phyloP scores from a whole-genome alignment of 495 filamentous ascomycete species.

The Niebla homalea region DNA sequence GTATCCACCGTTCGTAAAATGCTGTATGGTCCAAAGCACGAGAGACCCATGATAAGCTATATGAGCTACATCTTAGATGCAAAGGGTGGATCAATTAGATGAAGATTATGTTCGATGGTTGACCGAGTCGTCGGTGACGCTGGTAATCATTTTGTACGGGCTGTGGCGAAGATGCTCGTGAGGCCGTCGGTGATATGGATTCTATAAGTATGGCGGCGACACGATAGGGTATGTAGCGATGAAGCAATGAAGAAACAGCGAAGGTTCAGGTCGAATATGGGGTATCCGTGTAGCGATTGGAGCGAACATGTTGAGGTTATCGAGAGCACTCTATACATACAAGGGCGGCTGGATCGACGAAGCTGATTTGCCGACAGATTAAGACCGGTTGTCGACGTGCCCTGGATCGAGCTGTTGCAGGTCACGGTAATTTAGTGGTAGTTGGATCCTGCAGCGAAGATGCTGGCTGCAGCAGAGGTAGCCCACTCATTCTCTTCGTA shows the following conservation, averaged over 20 bases:
- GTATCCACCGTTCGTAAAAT: too few species aligned
- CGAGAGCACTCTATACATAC: not conserved
- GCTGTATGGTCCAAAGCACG: too few species aligned
- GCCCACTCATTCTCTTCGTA: constrained; percentile 86
- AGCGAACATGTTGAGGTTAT: not conserved
- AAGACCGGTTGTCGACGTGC: not conserved
- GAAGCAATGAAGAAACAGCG: constrained; percentile 12
- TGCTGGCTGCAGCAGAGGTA: constrained; percentile 62
- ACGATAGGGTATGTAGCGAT: too few species aligned
- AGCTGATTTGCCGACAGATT: not conserved
- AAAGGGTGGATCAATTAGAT: too few species aligned
- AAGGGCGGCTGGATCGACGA: not conserved
- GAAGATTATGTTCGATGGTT: too few species aligned
- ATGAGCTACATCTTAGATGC: too few species aligned
- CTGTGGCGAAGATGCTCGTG: too few species aligned
- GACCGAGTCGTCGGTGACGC: too few species aligned
- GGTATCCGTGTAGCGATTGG: constrained; percentile 23
- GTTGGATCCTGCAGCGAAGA: constrained; percentile 49
- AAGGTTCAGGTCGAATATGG: constrained; percentile 55
- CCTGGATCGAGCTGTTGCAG: constrained; percentile 10
- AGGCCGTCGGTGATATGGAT: too few species aligned
- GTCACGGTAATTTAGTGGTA: constrained; percentile 27
- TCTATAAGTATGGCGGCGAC: too few species aligned
- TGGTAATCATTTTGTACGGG: too few species aligned
- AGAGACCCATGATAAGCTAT: too few species aligned